Percentiles rank a stretch among this genome's conserved stretches.
phyloP scores from a whole-genome alignment of 345 rosid genomes.

The Salix koriyanagi region DNA sequence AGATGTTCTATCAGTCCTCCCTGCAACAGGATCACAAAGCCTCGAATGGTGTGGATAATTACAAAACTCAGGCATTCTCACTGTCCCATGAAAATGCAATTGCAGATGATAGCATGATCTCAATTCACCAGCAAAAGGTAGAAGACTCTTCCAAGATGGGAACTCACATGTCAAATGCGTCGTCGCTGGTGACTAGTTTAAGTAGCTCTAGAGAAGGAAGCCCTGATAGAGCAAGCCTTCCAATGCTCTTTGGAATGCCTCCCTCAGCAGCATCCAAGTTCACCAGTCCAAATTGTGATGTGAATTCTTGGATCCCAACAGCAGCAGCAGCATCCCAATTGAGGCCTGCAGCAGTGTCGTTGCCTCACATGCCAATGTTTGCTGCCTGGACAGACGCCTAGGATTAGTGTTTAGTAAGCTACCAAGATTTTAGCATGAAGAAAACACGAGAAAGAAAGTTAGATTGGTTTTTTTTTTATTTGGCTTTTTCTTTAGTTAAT shows the following conservation, averaged over 20 bases:
- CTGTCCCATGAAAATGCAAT: constrained; percentile 24
- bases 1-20: constrained; percentile 37
- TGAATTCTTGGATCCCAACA: constrained; percentile 55
- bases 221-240: constrained; percentile 46
- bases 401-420: constrained; percentile 9
- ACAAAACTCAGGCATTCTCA: constrained; percentile 30
- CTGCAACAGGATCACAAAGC: constrained; percentile 35
- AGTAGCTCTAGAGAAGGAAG: constrained; percentile 58
- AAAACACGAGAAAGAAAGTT: constrained; percentile 6
- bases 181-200: constrained; percentile 49
- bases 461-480: constrained; percentile 6
- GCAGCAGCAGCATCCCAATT: constrained; percentile 36
- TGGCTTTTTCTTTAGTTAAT: constrained; percentile 7
- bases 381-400: constrained; percentile 85
- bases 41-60: constrained; percentile 13
- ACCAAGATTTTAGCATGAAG: constrained; percentile 17
- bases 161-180: constrained; percentile 43
- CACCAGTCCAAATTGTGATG: constrained; percentile 29
- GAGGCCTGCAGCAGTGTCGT: constrained; percentile 43
- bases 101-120: constrained; percentile 16
- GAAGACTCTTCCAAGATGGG: constrained; percentile 35
- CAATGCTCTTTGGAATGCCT: constrained; percentile 49
- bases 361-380: constrained; percentile 71
- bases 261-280: constrained; percentile 42
- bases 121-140: constrained; percentile 23